These are phyloP conservation scores for Monosporozyma yasuniensis DNA, from an alignment of 805 yeast species.

Conservation along the genomic window DNA sequence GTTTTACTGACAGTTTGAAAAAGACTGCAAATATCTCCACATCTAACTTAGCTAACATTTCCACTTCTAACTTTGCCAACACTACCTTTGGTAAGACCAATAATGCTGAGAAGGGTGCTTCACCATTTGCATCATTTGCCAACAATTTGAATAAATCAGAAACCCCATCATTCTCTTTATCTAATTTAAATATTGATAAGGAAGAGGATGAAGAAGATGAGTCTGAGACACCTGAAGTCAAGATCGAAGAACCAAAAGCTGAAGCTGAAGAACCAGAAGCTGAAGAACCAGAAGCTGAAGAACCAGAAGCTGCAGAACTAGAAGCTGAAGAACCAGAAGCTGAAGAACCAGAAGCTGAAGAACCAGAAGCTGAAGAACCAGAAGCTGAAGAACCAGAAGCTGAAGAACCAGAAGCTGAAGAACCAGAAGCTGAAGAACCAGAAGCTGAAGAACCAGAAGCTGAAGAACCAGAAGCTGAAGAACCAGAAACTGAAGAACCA, in stretches of 20 bases:
- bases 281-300: background rate
- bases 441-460: background rate
- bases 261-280: background rate
- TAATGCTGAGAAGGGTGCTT: slow-evolving; percentile 4
- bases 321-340: background rate
- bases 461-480: slow-evolving; percentile 1
- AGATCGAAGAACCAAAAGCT: background rate
- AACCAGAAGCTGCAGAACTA: background rate
- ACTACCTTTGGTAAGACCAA: slow-evolving; percentile 1
- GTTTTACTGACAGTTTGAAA: slow-evolving; percentile 22
- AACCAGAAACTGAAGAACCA: background rate
- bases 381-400: background rate
- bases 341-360: background rate
- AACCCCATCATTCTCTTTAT: slow-evolving; percentile 4
- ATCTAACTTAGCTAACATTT: slow-evolving; percentile 6
- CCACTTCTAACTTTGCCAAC: slow-evolving; percentile 7
- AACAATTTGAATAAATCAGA: slow-evolving; percentile 13
- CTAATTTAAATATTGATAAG: background rate
- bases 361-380: slow-evolving; percentile 1
- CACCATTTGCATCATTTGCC: slow-evolving; percentile 24
- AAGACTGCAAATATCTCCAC: slow-evolving; percentile 19
- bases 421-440: background rate
- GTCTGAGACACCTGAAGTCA: too few relatives aligned
- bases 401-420: background rate
- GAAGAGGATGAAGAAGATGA: background rate